phyloP scores from a whole-genome alignment of 208 protist species.

The Wallacemonas sp. region DNA sequence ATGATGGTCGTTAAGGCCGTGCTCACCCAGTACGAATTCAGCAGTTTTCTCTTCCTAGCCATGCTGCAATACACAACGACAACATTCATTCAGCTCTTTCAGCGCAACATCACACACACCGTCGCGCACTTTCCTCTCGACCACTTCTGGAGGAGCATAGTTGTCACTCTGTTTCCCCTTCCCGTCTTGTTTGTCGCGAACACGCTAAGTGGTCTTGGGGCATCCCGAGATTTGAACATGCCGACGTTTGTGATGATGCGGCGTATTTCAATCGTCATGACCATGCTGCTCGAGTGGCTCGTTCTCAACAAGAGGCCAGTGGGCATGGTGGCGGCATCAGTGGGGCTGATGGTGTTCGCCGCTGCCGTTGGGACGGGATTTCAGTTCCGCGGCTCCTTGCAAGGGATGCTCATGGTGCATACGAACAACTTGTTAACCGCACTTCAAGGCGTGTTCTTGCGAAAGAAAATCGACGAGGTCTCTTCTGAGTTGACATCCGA shows the following conservation, averaged over 20 bases:
- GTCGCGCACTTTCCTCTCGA: conserved; percentile 16
- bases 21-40: conserved; percentile 37
- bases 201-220: conserved; percentile 34
- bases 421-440: conserved; percentile 39
- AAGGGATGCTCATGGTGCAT: conserved; percentile 23
- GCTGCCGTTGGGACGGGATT: conserved; percentile 23
- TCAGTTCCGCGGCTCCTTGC: conserved; percentile 1
- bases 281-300: conserved; percentile 21
- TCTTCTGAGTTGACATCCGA: conserved; percentile 14
- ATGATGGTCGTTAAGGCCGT: conserved; percentile 43
- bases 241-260: conserved; percentile 38
- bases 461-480: conserved; percentile 22
- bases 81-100: conserved; percentile 7
- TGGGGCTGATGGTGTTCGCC: conserved; percentile 27
- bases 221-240: conserved; percentile 37
- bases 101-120: conserved; percentile 3
- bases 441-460: conserved; percentile 25
- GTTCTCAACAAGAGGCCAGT: conserved; percentile 14
- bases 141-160: conserved; percentile 5
- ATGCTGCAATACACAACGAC: conserved; percentile 29
- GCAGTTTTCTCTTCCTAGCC: conserved; percentile 28
- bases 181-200: conserved; percentile 37
- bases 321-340: conserved; percentile 3
- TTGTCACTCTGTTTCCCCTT: conserved; percentile 30
- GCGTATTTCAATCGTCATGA: conserved; percentile 43